Percentiles rank a stretch among this genome's conserved stretches.
These are phyloP conservation scores for Drosera spatulata DNA, from an alignment of 179 eudicot species.

Conservation along the genomic window DNA sequence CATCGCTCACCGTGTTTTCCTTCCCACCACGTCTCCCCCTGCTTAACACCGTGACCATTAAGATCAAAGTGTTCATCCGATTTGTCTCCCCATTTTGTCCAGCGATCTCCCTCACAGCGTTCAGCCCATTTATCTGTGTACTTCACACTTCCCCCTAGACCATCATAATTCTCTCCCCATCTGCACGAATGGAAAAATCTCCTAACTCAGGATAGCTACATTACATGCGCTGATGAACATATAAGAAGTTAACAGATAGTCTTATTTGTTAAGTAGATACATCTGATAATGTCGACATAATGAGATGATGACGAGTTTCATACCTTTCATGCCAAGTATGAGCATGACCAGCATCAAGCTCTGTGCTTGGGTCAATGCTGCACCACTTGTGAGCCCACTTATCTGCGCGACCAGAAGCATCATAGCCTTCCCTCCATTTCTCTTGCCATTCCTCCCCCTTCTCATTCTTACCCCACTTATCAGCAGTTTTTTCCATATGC, in stretches of 20 bases:
- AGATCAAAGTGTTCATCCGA: constrained; percentile 79
- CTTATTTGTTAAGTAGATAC: too few relatives aligned
- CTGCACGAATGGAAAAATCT: constrained; percentile 15
- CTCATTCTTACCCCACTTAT: constrained; percentile 84
- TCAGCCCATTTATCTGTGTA: constrained; percentile 98
- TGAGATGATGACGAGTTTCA: neutral
- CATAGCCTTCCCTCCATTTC: constrained; percentile 78
- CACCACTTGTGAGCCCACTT: constrained; percentile 97
- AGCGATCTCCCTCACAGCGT: constrained; percentile 64
- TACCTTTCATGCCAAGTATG: constrained; percentile 97
- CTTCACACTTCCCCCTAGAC: constrained; percentile 65
- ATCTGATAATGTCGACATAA: too few relatives aligned
- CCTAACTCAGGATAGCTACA: too few relatives aligned
- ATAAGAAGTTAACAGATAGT: too few relatives aligned
- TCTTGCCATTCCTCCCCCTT: constrained; percentile 80
- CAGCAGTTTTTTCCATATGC: constrained; percentile 73
- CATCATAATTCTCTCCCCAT: constrained; percentile 93
- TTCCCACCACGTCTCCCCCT: constrained; percentile 94
- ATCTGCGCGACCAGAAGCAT: constrained; percentile 67
- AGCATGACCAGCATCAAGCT: constrained; percentile 78
- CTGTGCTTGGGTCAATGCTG: constrained; percentile 68
- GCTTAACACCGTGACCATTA: constrained; percentile 58
- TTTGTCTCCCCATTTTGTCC: constrained; percentile 97
- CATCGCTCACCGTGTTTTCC: constrained; percentile 69
- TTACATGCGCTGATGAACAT: too few relatives aligned